These are phyloP conservation scores for Zanthoxylum bungeanum DNA, from an alignment of 345 rosid genomes.

Conservation along the genomic window DNA sequence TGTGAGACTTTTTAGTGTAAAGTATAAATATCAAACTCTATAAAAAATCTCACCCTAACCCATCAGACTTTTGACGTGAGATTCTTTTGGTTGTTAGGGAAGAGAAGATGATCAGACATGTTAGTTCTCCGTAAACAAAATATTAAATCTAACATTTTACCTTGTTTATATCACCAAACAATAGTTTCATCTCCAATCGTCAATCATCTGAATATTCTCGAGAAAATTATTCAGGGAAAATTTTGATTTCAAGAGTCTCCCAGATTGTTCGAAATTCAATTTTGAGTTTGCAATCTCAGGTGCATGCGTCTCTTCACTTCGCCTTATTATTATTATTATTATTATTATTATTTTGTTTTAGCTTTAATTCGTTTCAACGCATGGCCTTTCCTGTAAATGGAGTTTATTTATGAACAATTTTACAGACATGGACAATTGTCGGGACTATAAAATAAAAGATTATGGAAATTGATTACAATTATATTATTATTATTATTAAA, in stretches of 20 bases:
- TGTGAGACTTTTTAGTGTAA: too few species aligned
- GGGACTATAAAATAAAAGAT: neutral
- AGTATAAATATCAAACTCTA: too few species aligned
- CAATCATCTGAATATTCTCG: neutral
- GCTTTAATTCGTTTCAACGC: neutral
- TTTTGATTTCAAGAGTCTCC: neutral
- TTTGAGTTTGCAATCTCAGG: neutral
- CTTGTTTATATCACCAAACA: neutral
- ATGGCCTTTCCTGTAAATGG: neutral
- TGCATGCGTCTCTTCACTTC: neutral
- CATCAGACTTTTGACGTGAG: too few species aligned
- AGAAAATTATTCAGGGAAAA: accelerated
- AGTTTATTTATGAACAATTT: neutral
- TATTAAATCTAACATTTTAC: neutral
- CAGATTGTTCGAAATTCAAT: neutral
- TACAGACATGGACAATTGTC: too few species aligned
- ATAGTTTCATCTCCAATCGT: neutral
- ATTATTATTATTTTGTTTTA: neutral
- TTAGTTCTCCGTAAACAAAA: too few species aligned
- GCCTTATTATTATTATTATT: neutral
- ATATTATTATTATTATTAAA: neutral
- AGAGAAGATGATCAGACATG: too few species aligned
- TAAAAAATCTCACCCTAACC: too few species aligned
- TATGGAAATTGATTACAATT: neutral
- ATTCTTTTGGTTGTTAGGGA: too few species aligned